Conservation (phyloP, 805 yeast genomes). For the Tetrapisispora namnaoensis region DNA sequence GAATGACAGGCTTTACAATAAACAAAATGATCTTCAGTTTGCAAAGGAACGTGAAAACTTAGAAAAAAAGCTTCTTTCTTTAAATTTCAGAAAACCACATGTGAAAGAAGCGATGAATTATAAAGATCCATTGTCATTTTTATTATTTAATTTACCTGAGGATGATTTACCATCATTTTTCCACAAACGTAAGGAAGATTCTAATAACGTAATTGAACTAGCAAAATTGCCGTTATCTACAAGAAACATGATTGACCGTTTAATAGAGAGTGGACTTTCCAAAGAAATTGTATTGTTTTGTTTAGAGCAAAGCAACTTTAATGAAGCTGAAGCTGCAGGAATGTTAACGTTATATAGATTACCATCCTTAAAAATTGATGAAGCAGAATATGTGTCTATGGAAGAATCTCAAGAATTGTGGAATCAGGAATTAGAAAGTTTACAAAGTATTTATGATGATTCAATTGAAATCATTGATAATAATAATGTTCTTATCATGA, state of each 20-base stretch:
- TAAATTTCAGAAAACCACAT: conserved; percentile 68
- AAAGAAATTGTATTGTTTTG: conserved; percentile 49
- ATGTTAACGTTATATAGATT: conserved; percentile 34
- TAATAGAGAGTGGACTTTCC: conserved; percentile 62
- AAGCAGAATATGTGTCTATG: conserved; percentile 8
- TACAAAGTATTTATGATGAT: conserved; percentile 51
- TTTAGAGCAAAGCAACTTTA: conserved; percentile 32
- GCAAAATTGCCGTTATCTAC: conserved; percentile 31
- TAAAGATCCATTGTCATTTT: conserved; percentile 36
- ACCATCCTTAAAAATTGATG: conserved; percentile 9
- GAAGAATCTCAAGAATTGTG: conserved; percentile 42
- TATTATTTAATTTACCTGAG: conserved; percentile 83
- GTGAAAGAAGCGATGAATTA: conserved; percentile 62
- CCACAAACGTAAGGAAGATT: conserved; percentile 46
- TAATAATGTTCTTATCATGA: conserved; percentile 23
- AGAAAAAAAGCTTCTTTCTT: conserved; percentile 29
- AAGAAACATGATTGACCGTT: conserved; percentile 46
- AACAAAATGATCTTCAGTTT: conserved; percentile 2
- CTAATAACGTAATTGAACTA: conserved; percentile 46
- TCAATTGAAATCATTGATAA: conserved; percentile 28
- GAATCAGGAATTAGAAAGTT: conserved; percentile 66
- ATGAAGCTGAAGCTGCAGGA: conserved; percentile 45
- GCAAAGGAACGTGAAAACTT: conserved; percentile 11
- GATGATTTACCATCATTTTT: conserved; percentile 76
- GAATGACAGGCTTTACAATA: conserved; percentile 24